phyloP scores from a whole-genome alignment of 306 rosid species.

The Quercus suber region DNA sequence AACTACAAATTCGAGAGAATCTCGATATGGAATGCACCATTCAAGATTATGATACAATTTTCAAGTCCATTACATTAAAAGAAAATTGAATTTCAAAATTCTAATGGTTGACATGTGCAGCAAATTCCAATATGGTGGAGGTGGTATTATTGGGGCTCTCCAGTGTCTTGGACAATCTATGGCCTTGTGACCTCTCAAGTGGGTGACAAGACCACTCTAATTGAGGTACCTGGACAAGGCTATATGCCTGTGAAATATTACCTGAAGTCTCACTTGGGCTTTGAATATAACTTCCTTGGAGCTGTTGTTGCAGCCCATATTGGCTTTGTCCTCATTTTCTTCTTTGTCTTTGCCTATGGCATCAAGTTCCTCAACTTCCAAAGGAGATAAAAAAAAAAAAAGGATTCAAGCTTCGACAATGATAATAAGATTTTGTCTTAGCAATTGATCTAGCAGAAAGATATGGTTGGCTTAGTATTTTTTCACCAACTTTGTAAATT shows the following conservation, averaged over 20 bases:
- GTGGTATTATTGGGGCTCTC: conserved; percentile 56
- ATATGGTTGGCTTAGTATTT: not conserved
- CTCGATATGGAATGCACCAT: not conserved
- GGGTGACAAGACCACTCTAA: conserved; percentile 28
- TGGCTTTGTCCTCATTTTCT: conserved; percentile 33
- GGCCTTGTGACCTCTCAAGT: conserved; percentile 53
- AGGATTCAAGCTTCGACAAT: not conserved
- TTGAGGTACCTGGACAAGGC: conserved; percentile 35
- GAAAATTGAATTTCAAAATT: not conserved
- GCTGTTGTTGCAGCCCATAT: conserved; percentile 43
- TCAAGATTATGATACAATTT: not conserved
- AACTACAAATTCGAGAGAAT: too few relatives aligned
- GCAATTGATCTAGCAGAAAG: not conserved
- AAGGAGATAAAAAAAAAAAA: conserved; percentile 25
- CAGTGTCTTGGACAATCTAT: conserved; percentile 50
- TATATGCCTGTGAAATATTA: conserved; percentile 27
- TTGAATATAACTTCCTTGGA: conserved; percentile 42
- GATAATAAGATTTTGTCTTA: not conserved
- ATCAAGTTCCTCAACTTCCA: conserved; percentile 54
- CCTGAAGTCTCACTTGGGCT: conserved; percentile 33
- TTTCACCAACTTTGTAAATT: not conserved
- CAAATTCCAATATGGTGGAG: conserved; percentile 67
- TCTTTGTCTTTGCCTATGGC: conserved; percentile 45
- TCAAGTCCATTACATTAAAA: not conserved
- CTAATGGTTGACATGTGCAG: conserved; percentile 25